Percentiles rank a stretch among this genome's conserved stretches.
Evolutionary conservation across 345 rosid species (phyloP).

Genomic region (Ricinus communis): DNA sequence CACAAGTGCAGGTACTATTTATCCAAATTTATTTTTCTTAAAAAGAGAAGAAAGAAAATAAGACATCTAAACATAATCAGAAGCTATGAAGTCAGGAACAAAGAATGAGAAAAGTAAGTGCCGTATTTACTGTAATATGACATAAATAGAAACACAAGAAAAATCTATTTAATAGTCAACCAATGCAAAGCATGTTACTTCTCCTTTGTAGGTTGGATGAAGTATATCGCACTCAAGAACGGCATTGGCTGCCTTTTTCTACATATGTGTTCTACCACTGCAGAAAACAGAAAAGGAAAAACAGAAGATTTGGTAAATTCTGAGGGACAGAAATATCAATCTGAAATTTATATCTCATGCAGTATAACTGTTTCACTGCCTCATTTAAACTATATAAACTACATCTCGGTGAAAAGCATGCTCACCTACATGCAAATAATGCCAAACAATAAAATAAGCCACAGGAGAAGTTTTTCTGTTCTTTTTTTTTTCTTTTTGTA

Average conservation of each 20-base stretch:
- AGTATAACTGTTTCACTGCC: background rate
- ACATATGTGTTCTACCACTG: constrained; percentile 97
- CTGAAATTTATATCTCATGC: background rate
- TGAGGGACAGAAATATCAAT: background rate
- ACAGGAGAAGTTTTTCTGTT: background rate
- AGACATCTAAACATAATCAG: too few relatives aligned
- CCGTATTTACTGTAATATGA: too few relatives aligned
- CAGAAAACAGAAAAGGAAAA: constrained; percentile 15
- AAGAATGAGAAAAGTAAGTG: too few relatives aligned
- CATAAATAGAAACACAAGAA: background rate
- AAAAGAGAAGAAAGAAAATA: too few relatives aligned
- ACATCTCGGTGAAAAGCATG: background rate
- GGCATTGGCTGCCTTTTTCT: constrained; percentile 92
- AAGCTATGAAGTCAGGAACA: too few relatives aligned
- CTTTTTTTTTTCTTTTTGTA: too few relatives aligned
- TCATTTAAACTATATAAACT: background rate
- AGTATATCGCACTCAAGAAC: constrained; percentile 94
- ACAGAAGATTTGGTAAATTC: background rate
- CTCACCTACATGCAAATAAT: background rate
- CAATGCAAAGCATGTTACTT: constrained; percentile 52
- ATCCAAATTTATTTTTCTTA: too few relatives aligned
- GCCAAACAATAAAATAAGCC: background rate
- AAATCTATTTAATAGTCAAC: constrained; percentile 1
- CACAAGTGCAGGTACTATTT: too few relatives aligned
- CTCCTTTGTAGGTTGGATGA: constrained; percentile 95